These are phyloP conservation scores for Priceomyces haplophilus DNA, from an alignment of 805 yeast genomes.

Conservation along the genomic window DNA sequence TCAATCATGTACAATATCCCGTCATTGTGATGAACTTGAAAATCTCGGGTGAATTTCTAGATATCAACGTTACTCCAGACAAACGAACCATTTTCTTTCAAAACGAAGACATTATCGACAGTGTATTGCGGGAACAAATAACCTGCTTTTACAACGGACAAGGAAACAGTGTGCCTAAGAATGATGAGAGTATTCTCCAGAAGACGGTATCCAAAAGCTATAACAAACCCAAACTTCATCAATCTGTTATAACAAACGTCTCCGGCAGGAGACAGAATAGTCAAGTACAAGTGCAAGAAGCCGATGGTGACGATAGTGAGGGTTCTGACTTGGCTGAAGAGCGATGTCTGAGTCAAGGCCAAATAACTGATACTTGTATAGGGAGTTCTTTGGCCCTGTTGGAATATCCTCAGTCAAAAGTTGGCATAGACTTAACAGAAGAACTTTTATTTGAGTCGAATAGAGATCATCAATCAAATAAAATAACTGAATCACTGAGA, in stretches of 20 bases:
- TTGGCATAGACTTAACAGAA: no score
- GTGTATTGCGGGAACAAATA: conserved; percentile 52
- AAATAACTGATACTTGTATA: no score
- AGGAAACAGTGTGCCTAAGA: conserved; percentile 36
- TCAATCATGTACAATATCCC: conserved; percentile 73
- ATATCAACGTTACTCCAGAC: conserved; percentile 90
- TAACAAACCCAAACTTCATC: not conserved
- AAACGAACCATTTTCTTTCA: conserved; percentile 71
- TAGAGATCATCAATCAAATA: no score
- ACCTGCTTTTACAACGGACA: conserved; percentile 42
- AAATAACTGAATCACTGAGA: no score
- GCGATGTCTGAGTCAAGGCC: no score
- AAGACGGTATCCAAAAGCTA: conserved; percentile 8
- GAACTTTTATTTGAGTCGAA: no score
- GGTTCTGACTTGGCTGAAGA: no score
- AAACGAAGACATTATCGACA: conserved; percentile 59
- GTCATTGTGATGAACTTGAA: conserved; percentile 59
- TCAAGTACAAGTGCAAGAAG: not conserved
- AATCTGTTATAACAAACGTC: not conserved
- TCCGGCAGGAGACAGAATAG: not conserved
- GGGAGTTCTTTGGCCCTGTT: no score
- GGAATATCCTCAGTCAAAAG: no score
- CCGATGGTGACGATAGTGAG: not conserved
- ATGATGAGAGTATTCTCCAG: conserved; percentile 16
- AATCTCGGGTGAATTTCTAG: conserved; percentile 54